Conservation (phyloP, 2,329 filamentous ascomycete genomes). For the Pyricularia grisea region DNA sequence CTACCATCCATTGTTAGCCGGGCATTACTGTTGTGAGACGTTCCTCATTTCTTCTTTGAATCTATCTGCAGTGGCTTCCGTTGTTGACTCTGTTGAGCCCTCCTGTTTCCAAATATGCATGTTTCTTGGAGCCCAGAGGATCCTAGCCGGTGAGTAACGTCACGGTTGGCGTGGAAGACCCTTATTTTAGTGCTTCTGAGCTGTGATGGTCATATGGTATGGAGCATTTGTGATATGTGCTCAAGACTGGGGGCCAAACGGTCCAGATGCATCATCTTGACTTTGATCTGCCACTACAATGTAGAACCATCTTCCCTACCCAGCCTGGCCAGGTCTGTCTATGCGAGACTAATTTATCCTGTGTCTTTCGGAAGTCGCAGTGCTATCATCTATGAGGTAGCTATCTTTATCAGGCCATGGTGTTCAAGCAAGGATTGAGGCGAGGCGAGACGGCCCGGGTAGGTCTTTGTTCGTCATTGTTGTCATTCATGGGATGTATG, state of each 20-base stretch:
- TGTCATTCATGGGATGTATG: background rate
- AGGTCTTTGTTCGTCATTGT: background rate
- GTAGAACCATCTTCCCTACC: too few relatives aligned
- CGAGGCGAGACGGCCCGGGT: background rate
- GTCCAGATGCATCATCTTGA: background rate
- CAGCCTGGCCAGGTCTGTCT: too few relatives aligned
- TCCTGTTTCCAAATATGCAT: background rate
- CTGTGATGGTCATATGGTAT: too few relatives aligned
- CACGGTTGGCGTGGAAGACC: background rate
- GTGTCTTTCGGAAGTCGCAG: background rate
- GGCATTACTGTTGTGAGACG: background rate
- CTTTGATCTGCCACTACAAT: background rate
- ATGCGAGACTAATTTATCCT: background rate
- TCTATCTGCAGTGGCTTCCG: background rate
- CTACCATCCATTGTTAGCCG: background rate
- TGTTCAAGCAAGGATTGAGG: background rate
- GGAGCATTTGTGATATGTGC: background rate
- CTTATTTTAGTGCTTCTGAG: background rate
- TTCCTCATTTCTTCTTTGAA: background rate
- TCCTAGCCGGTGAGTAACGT: background rate
- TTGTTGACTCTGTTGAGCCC: background rate
- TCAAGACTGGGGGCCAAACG: background rate
- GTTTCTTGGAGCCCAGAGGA: background rate
- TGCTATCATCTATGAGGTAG: background rate
- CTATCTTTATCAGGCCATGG: background rate